These are phyloP conservation scores for Phytophthora vignae DNA, from an alignment of 352 stramenopile genomes.

Conservation along the genomic window DNA sequence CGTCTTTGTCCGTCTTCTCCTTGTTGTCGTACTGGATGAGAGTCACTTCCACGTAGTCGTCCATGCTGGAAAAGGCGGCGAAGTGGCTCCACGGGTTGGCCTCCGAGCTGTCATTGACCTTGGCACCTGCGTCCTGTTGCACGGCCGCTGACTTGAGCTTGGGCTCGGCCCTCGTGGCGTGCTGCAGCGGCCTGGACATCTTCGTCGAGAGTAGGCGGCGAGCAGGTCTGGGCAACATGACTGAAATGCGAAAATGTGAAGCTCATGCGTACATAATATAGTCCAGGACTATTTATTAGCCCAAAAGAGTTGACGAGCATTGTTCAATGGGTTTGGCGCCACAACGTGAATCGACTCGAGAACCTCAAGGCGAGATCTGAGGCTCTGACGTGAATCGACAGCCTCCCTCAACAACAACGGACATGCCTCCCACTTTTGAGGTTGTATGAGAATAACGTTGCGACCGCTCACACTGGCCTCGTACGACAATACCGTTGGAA, in stretches of 20 bases:
- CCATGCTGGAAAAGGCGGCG: slow-evolving; percentile 67
- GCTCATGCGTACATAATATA: neutral
- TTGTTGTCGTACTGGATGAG: slow-evolving; percentile 70
- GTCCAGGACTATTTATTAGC: neutral
- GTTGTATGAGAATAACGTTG: neutral
- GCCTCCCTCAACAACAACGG: too few relatives aligned
- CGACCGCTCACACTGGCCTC: too few relatives aligned
- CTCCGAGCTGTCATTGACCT: neutral
- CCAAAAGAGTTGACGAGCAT: neutral
- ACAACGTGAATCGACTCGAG: too few relatives aligned
- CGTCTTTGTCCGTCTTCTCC: slow-evolving; percentile 21
- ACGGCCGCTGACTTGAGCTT: neutral
- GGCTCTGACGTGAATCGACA: too few relatives aligned
- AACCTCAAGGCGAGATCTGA: too few relatives aligned
- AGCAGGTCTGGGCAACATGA: slow-evolving; percentile 16
- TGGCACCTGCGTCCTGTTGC: slow-evolving; percentile 2
- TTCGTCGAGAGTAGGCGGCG: slow-evolving; percentile 34
- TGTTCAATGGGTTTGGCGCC: too few relatives aligned
- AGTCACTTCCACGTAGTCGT: slow-evolving; percentile 75
- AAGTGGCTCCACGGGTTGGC: slow-evolving; percentile 64
- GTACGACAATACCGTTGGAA: too few relatives aligned
- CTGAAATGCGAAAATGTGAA: neutral
- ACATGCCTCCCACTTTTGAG: too few relatives aligned
- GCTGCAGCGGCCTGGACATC: slow-evolving; percentile 16
- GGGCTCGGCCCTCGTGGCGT: slow-evolving; percentile 5